Evolutionary conservation across 228 moss, liverwort and hornwort genomes (phyloP).

Genomic region (Sphagnum fallax): DNA sequence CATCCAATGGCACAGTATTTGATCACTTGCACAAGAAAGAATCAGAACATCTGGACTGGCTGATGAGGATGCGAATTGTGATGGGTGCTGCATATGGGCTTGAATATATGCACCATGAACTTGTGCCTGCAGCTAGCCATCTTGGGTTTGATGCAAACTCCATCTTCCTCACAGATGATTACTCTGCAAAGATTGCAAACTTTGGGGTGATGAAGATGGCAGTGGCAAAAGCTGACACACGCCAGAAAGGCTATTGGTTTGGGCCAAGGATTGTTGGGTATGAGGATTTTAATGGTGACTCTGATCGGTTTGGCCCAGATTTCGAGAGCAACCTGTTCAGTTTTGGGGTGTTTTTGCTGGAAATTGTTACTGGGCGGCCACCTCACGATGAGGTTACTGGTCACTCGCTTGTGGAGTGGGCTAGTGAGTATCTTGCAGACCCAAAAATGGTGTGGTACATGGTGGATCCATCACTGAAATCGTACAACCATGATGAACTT

Average conservation of each 20-base stretch:
- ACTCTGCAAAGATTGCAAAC: constrained; percentile 77
- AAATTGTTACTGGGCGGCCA: constrained; percentile 51
- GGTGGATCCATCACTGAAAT: constrained; percentile 48
- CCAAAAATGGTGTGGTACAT: constrained; percentile 25
- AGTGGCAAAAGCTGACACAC: constrained; percentile 16
- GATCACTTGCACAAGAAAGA: constrained; percentile 80
- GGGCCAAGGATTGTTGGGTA: constrained; percentile 40
- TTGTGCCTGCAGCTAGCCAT: constrained; percentile 69
- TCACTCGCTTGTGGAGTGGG: constrained; percentile 52
- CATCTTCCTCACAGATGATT: constrained; percentile 67
- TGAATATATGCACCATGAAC: constrained; percentile 87
- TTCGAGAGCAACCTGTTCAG: constrained; percentile 65
- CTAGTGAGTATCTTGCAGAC: constrained; percentile 28
- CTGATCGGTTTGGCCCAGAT: constrained; percentile 50
- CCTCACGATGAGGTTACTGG: constrained; percentile 29
- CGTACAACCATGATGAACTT: constrained; percentile 39
- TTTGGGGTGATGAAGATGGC: constrained; percentile 62
- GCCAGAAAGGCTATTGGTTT: constrained; percentile 42
- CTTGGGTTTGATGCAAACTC: constrained; percentile 70
- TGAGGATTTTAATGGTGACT: constrained; percentile 42
- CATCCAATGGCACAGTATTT: constrained; percentile 71
- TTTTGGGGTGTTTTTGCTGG: constrained; percentile 67
- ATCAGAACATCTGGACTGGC: constrained; percentile 75
- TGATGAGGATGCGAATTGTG: constrained; percentile 73
- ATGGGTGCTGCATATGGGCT: constrained; percentile 79